Evolutionary conservation across 2,329 filamentous ascomycete genomes (phyloP), one percentile per base, ranked within the genome.

Genomic region (Catunica adiposa): DNA sequence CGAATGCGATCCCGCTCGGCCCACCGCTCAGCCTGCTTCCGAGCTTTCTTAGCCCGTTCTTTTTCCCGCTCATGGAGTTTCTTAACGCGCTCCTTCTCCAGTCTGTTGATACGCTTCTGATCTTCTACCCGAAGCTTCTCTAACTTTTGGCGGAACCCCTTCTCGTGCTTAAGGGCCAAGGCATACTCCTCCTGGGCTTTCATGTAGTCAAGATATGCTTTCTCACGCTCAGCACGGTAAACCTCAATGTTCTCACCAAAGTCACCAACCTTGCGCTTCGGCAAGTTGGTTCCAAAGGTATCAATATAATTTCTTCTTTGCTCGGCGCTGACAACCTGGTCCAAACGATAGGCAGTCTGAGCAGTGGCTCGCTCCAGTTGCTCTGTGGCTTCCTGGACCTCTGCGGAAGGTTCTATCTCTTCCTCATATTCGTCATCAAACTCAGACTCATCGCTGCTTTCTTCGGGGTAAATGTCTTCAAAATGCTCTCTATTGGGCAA

Each of bases 401-500:
- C 63, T 2, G 26, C 38, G 6, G 31, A 52, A 5, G 40, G 37
- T 25, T 54, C 52, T 44, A 54, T 63, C 1, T 66, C 61, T 7
- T 66, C 63, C 4, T 63, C 60, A 29, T 52, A 52, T 9, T 34
- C 15, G 23, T 22, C 20, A 8, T 34, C 26, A 26, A 52, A 8
- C 2, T 67, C 64, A 1, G 63, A 61, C 1, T 66, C 64, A 11
- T 70, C 69, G 1, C 65, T 63, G 23, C 73, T 69, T 0, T 67
- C 68, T 9, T 73, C 71, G 0, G 75, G 73, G 59, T 78, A 78
- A 15, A 76, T 63, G 26, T 80, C 76, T 50, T 76, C 65, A 55
- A 78, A 80, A 25, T 70, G 67, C 26, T 79, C 74, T 15, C 66
- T 69, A 59, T 80, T 80, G 1, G 73, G 72, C 8, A 82, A 67